Evolutionary conservation across 768 basidiomycete species (phyloP).

Genomic region (Obba rivulosa): DNA sequence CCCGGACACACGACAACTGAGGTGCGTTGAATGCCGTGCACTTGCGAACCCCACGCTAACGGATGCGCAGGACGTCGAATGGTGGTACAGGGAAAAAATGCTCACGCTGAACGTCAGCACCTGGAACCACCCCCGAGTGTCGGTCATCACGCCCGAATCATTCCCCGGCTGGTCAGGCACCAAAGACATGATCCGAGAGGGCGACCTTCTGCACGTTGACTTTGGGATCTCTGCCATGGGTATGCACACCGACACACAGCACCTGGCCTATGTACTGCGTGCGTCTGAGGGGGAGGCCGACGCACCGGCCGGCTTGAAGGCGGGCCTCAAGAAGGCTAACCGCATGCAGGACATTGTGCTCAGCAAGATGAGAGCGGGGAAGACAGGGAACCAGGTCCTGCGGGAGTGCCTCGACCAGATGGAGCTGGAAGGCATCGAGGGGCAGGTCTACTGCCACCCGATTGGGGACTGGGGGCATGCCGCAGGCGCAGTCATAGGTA

Average conservation of each 20-base stretch:
- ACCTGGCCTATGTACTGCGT: constrained; percentile 49
- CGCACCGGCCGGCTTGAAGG: constrained; percentile 37
- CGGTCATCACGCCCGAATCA: constrained; percentile 35
- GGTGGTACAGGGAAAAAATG: constrained; percentile 53
- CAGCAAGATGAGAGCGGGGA: constrained; percentile 37
- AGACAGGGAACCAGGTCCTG: constrained; percentile 45
- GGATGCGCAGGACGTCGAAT: constrained; percentile 38
- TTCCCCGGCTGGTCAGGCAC: constrained; percentile 40
- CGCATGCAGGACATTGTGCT: constrained; percentile 47
- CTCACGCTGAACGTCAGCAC: constrained; percentile 39
- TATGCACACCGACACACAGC: constrained; percentile 52
- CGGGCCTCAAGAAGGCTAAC: constrained; percentile 42
- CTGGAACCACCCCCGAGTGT: constrained; percentile 51
- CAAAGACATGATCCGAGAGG: constrained; percentile 35
- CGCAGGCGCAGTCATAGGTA: constrained; percentile 45
- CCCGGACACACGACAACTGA: constrained; percentile 42
- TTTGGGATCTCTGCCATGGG: constrained; percentile 51
- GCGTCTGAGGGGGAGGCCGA: constrained; percentile 33
- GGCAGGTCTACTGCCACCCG: constrained; percentile 48
- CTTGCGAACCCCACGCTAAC: background rate
- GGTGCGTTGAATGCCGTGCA: constrained; percentile 25
- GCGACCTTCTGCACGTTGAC: constrained; percentile 50
- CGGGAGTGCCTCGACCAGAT: constrained; percentile 36
- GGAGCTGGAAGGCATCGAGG: constrained; percentile 38
- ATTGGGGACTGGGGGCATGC: constrained; percentile 55